Base-by-base conservation (phyloP, 2,329 filamentous ascomycete species). In the Aschersonia sp. region DNA sequence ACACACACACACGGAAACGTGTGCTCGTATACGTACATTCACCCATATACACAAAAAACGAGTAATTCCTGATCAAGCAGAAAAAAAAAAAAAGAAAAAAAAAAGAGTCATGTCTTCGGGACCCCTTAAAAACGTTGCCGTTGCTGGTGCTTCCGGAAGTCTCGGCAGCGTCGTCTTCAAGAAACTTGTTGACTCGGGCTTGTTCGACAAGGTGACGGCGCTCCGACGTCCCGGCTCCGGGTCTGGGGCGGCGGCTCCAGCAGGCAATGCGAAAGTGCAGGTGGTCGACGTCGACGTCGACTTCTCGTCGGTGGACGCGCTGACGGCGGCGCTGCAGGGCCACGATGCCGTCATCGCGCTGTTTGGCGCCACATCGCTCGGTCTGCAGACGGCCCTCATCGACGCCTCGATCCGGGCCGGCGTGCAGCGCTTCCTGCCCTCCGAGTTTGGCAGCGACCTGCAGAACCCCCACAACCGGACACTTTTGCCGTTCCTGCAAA, bases 381-480 rank as follows among this genome's bases (percentile, higher is more conserved):
- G 63, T 29, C 49, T 48, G 6, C 63, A 65, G 47, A 39, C 46
- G 7, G 57, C 69, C 9, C 63, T 82, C 43, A 68, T 82, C 43
- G 72, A 81, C 33, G 80, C 78, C 1, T 72, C 78, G 33, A 63
- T 77, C 31, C 69, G 69, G 4, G 76, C 77, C 4, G 77, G 78
- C 5, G 76, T 83, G 0, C 68, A 78, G 56, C 70, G 77, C 10
- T 79, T 81, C 63, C 61, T 83, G 33, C 78, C 79, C 2, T 74
- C 74, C 2, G 78, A 83, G 50, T 83, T 71, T 45, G 68, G 67
- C 35, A 55, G 57, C 42, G 59, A 69, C 62, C 49, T 63, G 8
- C 37, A 46, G 14, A 48, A 59, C 22, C 60, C 60, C 6, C 57
- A 68, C 46, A 53, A 60, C 44, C 52, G 64, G 47, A 45, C 60